These are phyloP conservation scores for Lepiota venenata DNA, from an alignment of 768 basidiomycete species.

Conservation along the genomic window DNA sequence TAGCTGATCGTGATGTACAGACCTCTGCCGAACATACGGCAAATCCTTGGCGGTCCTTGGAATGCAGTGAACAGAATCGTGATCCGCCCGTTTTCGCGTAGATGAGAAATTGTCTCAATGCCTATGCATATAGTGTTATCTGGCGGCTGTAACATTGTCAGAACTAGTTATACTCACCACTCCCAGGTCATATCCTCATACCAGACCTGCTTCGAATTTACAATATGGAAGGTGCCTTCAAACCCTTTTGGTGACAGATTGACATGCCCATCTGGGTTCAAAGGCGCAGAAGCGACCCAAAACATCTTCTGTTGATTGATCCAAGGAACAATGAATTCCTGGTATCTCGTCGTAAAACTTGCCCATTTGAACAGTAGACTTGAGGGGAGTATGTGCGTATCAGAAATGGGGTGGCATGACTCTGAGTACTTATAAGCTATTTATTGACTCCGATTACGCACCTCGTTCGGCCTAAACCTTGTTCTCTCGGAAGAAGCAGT, in stretches of 20 bases:
- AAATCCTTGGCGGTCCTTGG: conserved; percentile 54
- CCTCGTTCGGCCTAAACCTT: background rate
- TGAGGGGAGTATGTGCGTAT: background rate
- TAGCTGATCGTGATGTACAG: background rate
- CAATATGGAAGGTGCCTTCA: conserved; percentile 48
- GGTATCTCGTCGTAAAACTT: conserved; percentile 53
- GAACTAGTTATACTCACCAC: conserved; percentile 36
- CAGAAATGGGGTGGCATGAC: background rate
- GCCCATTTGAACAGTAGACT: conserved; percentile 36
- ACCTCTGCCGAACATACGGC: conserved; percentile 61
- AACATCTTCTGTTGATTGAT: conserved; percentile 56
- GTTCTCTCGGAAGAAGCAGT: too few species aligned
- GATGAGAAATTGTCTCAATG: conserved; percentile 55
- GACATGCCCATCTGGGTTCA: conserved; percentile 53
- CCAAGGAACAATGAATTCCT: conserved; percentile 44
- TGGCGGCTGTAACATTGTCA: background rate
- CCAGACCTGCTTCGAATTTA: conserved; percentile 49
- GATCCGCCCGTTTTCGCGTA: conserved; percentile 61
- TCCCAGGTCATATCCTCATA: conserved; percentile 68
- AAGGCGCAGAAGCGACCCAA: conserved; percentile 62
- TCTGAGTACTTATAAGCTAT: background rate
- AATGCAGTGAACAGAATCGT: conserved; percentile 63
- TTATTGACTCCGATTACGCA: background rate
- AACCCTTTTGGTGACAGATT: conserved; percentile 61
- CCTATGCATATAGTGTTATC: conserved; percentile 26